A percentile compares a stretch with the other conserved stretches of the same genome.
phyloP scores from a whole-genome alignment of 164 flowering plant genomes.

The Tetrastigma voinierianum region DNA sequence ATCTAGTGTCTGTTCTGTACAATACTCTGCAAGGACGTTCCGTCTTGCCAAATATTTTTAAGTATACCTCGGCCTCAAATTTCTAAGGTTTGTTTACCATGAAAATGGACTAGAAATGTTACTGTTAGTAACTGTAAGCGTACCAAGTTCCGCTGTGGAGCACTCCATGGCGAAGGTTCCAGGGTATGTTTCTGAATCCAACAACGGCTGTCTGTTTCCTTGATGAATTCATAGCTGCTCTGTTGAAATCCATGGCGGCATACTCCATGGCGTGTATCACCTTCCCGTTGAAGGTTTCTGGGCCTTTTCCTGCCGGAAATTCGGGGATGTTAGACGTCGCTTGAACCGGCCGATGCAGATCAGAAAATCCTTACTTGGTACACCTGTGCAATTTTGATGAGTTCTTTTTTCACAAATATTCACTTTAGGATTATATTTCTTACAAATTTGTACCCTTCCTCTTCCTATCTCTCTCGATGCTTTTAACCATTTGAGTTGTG shows the following conservation, averaged over 20 bases:
- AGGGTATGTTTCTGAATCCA: conserved; percentile 35
- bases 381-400: conserved; percentile 9
- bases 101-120: too few species aligned
- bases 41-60: background rate
- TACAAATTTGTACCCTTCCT: too few species aligned
- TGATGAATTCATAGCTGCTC: too few species aligned
- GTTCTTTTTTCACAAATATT: too few species aligned
- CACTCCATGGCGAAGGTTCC: conserved; percentile 30
- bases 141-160: conserved; percentile 22
- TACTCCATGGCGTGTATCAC: conserved; percentile 43
- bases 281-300: conserved; percentile 28
- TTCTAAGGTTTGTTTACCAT: too few species aligned
- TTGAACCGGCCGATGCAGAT: conserved; percentile 45
- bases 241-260: too few species aligned
- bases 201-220: conserved; percentile 26
- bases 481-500: too few species aligned
- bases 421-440: too few species aligned
- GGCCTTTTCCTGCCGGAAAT: conserved; percentile 29
- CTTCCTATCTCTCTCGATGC: too few species aligned
- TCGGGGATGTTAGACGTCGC: conserved; percentile 34
- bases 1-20: conserved; percentile 20
- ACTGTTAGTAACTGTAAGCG: too few species aligned
- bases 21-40: conserved; percentile 27
- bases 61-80: too few species aligned
- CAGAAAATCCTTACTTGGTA: conserved; percentile 40